A percentile compares a stretch with the other conserved stretches of the same genome.
Evolutionary conservation across 2,329 filamentous ascomycete species (phyloP).

Genomic region (Trichoderma atroviride): DNA sequence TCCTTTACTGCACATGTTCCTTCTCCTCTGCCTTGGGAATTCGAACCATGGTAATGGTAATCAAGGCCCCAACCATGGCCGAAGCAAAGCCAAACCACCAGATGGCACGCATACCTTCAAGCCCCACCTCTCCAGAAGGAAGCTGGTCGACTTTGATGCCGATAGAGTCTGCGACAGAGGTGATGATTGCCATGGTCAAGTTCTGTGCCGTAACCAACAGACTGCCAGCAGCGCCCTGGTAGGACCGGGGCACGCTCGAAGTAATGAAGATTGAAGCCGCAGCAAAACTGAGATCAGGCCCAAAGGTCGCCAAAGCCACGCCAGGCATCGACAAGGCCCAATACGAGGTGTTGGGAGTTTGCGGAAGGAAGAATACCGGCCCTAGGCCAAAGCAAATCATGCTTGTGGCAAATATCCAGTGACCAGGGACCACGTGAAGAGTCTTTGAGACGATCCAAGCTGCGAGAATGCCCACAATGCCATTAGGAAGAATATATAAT

Average conservation of each 20-base stretch:
- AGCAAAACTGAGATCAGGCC: constrained; percentile 11
- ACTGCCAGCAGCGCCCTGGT: constrained; percentile 10
- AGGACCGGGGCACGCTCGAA: constrained; percentile 9
- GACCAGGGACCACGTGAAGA: constrained; percentile 8
- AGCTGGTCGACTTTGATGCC: constrained; percentile 2
- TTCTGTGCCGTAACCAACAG: constrained; percentile 11
- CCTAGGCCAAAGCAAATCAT: constrained; percentile 14
- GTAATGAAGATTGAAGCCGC: constrained; percentile 12
- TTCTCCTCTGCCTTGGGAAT: constrained; percentile 19
- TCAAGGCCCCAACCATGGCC: neutral
- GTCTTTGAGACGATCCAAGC: constrained; percentile 18
- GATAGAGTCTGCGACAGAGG: constrained; percentile 7
- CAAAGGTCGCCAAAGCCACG: neutral
- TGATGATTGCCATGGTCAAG: constrained; percentile 3
- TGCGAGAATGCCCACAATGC: constrained; percentile 2
- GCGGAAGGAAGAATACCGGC: constrained; percentile 15
- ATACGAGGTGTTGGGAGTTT: neutral
- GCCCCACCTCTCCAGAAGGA: constrained; percentile 8
- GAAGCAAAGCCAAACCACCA: constrained; percentile 20
- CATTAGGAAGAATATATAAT: constrained; percentile 7
- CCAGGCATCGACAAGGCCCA: constrained; percentile 15
- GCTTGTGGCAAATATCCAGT: constrained; percentile 5
- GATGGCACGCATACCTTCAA: neutral
- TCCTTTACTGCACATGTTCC: neutral
- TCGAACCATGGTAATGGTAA: constrained; percentile 2